phyloP scores from a whole-genome alignment of 768 basidiomycete species.

The Trametes cinnabarina region DNA sequence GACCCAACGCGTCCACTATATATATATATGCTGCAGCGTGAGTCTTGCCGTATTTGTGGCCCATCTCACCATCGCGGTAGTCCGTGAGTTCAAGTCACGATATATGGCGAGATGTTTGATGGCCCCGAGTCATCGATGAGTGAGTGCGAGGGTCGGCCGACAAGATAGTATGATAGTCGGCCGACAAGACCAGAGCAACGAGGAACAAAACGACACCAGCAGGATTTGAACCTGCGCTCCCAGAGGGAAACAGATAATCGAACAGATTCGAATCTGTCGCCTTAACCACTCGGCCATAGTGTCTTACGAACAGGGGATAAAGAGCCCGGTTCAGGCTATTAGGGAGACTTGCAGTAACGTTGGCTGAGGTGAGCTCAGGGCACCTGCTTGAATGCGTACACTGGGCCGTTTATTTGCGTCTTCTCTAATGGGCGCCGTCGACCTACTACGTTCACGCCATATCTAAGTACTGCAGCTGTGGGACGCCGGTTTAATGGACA shows the following conservation, averaged over 20 bases:
- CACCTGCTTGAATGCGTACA: no score
- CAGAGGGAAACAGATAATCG: conserved; percentile 69
- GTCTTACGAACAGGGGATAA: conserved; percentile 27
- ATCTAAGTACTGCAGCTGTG: no score
- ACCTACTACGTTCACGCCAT: no score
- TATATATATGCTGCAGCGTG: conserved; percentile 1
- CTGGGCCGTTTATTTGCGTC: no score
- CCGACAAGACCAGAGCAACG: neutral
- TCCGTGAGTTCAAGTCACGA: neutral
- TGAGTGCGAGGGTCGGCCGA: no score
- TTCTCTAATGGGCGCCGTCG: no score
- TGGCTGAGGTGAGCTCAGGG: no score
- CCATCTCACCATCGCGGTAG: neutral
- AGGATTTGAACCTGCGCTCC: conserved; percentile 39
- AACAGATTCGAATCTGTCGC: conserved; percentile 39
- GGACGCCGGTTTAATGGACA: no score
- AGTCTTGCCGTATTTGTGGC: neutral
- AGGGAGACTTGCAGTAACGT: no score
- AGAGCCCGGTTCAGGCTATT: no score
- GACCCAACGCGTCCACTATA: neutral
- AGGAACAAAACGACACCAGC: conserved; percentile 17
- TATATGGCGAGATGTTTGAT: neutral
- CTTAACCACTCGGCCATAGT: conserved; percentile 79
- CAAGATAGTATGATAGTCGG: neutral
- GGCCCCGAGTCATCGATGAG: no score